A percentile compares a stretch with the other conserved stretches of the same genome.
Conservation (phyloP, 257 asterid genomes). For the Pogostemon cablin region DNA sequence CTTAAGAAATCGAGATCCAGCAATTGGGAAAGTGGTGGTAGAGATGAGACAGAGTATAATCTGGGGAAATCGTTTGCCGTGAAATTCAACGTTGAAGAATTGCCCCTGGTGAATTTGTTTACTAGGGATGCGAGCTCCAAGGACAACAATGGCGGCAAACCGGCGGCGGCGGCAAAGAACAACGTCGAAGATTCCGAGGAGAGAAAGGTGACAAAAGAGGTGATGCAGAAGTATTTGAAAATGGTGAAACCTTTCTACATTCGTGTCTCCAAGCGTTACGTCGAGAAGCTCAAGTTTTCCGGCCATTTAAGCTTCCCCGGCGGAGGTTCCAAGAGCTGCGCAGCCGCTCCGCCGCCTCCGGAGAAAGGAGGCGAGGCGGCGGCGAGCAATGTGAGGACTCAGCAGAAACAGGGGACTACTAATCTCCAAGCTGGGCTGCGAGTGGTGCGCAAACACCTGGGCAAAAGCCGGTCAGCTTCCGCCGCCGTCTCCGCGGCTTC, state of each 20-base stretch:
- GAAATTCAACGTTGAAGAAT: constrained; percentile 66
- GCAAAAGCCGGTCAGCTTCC: constrained; percentile 82
- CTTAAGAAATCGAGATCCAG: constrained; percentile 47
- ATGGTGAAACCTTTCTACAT: constrained; percentile 80
- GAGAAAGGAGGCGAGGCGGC: constrained; percentile 38
- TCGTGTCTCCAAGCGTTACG: constrained; percentile 76
- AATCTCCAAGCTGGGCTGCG: constrained; percentile 67
- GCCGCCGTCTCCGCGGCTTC: constrained; percentile 43
- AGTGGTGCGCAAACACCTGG: constrained; percentile 62
- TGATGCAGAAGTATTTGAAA: constrained; percentile 73
- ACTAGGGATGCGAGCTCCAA: constrained; percentile 64
- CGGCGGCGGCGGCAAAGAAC: background rate
- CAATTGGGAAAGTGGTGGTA: constrained; percentile 25
- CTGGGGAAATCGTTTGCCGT: constrained; percentile 47
- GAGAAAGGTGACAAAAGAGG: constrained; percentile 54
- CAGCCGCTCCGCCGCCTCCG: constrained; percentile 26
- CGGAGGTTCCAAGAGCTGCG: constrained; percentile 38
- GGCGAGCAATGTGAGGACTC: constrained; percentile 36
- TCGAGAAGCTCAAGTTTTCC: constrained; percentile 57
- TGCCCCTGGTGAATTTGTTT: constrained; percentile 58
- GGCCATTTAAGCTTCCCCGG: constrained; percentile 41
- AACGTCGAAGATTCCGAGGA: constrained; percentile 38
- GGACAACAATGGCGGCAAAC: constrained; percentile 24
- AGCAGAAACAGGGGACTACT: constrained; percentile 48
- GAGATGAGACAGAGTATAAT: constrained; percentile 21